Conservation (phyloP, 257 asterid species). For the Forsythia suspensa region DNA sequence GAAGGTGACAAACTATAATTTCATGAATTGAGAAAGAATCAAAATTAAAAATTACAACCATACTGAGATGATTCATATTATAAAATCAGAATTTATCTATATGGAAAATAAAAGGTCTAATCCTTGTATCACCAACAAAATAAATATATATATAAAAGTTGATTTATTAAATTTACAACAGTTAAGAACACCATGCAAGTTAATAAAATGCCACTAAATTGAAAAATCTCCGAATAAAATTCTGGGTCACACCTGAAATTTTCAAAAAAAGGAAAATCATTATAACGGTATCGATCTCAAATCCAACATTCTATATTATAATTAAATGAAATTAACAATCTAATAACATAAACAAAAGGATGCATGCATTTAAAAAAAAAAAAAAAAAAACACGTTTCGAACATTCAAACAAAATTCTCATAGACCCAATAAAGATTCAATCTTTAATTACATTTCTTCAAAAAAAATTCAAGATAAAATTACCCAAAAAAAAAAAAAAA, state of each 20-base stretch:
- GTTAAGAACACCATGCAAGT: neutral
- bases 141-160: neutral
- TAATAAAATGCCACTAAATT: neutral
- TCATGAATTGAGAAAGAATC: neutral
- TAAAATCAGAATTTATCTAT: neutral
- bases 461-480: neutral
- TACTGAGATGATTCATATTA: neutral
- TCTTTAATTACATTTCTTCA: neutral
- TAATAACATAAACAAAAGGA: neutral
- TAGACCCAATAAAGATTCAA: conserved; percentile 2
- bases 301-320: neutral
- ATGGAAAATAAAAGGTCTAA: neutral
- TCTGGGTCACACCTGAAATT: neutral
- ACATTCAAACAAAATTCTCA: neutral
- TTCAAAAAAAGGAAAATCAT: neutral
- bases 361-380: neutral
- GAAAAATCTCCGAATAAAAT: neutral
- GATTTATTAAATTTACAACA: neutral
- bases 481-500: neutral
- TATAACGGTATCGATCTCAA: neutral
- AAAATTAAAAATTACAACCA: neutral
- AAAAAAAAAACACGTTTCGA: neutral
- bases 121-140: no score
- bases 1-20: neutral
- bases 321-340: neutral